Evolutionary conservation across 495 filamentous ascomycete species (phyloP).

Genomic region (Aspergillus sparsus): DNA sequence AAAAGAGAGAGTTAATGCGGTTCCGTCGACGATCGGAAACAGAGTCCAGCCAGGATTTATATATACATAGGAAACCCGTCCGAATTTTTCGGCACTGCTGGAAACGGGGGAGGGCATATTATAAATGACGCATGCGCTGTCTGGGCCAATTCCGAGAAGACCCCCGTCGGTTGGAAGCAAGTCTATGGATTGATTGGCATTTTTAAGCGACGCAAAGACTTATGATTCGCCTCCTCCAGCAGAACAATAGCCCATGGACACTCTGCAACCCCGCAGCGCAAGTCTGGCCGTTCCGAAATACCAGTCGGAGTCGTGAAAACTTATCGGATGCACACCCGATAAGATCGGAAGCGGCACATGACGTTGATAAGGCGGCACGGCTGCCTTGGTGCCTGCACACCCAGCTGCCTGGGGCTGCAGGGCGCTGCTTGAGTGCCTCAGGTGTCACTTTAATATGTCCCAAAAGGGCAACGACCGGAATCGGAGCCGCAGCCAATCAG

Average conservation of each 20-base stretch:
- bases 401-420: background rate
- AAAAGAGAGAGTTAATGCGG: too few relatives aligned
- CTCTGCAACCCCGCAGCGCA: constrained; percentile 17
- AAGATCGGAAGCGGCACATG: constrained; percentile 15
- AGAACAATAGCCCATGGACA: background rate
- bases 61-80: background rate
- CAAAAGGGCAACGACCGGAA: constrained; percentile 10
- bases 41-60: background rate
- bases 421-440: background rate
- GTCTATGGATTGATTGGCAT: background rate
- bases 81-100: constrained; percentile 1
- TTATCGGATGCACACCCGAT: constrained; percentile 17
- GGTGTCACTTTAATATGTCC: background rate
- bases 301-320: constrained; percentile 5
- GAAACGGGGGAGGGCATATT: background rate
- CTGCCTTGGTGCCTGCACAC: background rate
- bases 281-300: constrained; percentile 10
- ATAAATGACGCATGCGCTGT: constrained; percentile 3
- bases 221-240: background rate
- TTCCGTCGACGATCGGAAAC: background rate
- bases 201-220: background rate
- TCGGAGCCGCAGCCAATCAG: constrained; percentile 26
- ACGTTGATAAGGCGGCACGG: background rate
- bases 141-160: constrained; percentile 19
- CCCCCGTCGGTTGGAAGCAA: constrained; percentile 14